These are phyloP conservation scores for Mariannaea elegans DNA, from an alignment of 2,329 filamentous ascomycete species.

Conservation along the genomic window DNA sequence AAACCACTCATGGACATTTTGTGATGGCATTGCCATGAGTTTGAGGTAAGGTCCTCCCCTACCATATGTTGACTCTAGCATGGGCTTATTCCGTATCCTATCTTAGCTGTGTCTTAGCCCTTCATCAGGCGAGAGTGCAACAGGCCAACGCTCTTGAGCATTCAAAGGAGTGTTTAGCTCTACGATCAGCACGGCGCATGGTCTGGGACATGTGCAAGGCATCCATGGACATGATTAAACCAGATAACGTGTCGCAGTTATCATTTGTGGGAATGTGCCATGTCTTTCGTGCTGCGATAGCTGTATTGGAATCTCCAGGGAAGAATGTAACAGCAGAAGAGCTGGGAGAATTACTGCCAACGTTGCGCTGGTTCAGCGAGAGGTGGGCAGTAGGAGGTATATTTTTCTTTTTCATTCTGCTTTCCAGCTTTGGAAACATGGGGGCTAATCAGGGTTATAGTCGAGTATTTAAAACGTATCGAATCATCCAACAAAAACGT, in stretches of 20 bases:
- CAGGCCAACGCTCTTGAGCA: not conserved
- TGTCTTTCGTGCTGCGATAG: not conserved
- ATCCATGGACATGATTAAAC: not conserved
- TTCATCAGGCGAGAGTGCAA: not conserved
- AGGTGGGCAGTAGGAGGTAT: not conserved
- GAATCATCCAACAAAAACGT: no score
- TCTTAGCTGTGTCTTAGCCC: not conserved
- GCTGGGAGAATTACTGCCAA: not conserved
- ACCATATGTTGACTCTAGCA: not conserved
- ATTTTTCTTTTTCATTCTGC: not conserved
- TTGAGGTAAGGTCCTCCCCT: not conserved
- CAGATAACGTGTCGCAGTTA: not conserved
- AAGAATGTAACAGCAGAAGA: not conserved
- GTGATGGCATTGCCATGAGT: not conserved
- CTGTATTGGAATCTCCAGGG: not conserved
- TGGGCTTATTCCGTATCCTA: not conserved
- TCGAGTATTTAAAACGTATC: no score
- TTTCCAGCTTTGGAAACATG: no score
- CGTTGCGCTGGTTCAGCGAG: not conserved
- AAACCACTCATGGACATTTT: not conserved
- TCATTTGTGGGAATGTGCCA: not conserved
- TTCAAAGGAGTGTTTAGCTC: not conserved
- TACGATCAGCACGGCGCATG: not conserved
- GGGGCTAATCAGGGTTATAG: no score
- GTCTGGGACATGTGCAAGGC: not conserved